These are phyloP conservation scores for Hordeum vulgare DNA, from an alignment of 176 grass and related monocot species.

Conservation along the genomic window DNA sequence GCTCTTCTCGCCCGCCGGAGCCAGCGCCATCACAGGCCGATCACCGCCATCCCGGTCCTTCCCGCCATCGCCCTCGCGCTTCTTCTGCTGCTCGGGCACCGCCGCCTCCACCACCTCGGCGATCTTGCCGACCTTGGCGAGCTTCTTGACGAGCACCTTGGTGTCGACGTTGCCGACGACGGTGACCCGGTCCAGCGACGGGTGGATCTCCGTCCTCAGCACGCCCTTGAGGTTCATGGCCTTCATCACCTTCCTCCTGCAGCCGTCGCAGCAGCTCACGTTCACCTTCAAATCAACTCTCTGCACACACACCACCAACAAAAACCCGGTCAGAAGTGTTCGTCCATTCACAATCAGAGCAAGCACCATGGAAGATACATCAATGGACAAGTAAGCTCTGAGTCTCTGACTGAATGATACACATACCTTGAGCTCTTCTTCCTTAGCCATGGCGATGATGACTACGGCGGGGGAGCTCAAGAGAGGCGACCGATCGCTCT, in stretches of 20 bases:
- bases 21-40: not conserved
- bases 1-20: conserved; percentile 1
- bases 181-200: conserved; percentile 67
- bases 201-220: conserved; percentile 67
- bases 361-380: not conserved
- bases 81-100: conserved; percentile 19
- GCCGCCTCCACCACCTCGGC: conserved; percentile 35
- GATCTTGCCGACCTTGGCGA: conserved; percentile 62
- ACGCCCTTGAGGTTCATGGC: conserved; percentile 84
- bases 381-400: not conserved
- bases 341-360: not conserved
- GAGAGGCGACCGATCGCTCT: not conserved
- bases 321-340: not conserved
- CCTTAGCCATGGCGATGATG: conserved; percentile 57
- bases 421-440: conserved; percentile 60
- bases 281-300: conserved; percentile 87
- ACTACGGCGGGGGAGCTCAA: conserved; percentile 24
- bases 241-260: conserved; percentile 90
- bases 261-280: conserved; percentile 93
- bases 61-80: not conserved
- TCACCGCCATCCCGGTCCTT: conserved; percentile 7
- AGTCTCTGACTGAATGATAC: not conserved
- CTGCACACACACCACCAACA: conserved; percentile 32
- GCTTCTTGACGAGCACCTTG: conserved; percentile 59
- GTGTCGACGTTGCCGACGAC: conserved; percentile 69